Evolutionary conservation across 352 stramenopile species (phyloP).

Genomic region (Phytophthora uliginosa): DNA sequence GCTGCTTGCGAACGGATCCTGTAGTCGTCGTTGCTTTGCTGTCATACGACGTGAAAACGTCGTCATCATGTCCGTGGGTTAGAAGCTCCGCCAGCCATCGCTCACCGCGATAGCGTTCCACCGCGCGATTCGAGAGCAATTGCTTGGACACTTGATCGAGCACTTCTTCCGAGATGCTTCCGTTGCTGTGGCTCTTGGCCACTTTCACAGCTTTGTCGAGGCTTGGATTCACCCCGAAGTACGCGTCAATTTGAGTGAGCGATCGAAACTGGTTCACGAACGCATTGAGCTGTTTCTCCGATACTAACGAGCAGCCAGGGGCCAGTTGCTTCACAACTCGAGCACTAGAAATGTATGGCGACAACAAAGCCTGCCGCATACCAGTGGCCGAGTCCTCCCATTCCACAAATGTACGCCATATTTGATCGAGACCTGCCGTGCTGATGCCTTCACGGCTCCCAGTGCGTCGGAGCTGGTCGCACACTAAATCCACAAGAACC

Average conservation of each 20-base stretch:
- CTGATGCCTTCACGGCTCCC: slow-evolving; percentile 28
- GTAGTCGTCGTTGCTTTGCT: slow-evolving; percentile 27
- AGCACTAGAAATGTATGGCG: slow-evolving; percentile 28
- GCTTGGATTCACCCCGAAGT: slow-evolving; percentile 49
- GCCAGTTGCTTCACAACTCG: slow-evolving; percentile 40
- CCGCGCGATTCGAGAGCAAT: slow-evolving; percentile 33
- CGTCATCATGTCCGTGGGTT: slow-evolving; percentile 34
- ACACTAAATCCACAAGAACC: slow-evolving; percentile 46
- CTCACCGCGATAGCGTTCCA: slow-evolving; percentile 57
- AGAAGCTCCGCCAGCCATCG: slow-evolving; percentile 66
- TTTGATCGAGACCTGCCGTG: slow-evolving; percentile 33
- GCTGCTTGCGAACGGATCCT: slow-evolving; percentile 24
- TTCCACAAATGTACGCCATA: slow-evolving; percentile 35
- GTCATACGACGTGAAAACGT: slow-evolving; percentile 35
- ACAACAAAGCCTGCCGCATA: slow-evolving; percentile 31
- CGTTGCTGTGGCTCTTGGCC: slow-evolving; percentile 22
- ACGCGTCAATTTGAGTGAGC: slow-evolving; percentile 54
- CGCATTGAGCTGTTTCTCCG: slow-evolving; percentile 48
- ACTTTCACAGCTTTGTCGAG: slow-evolving; percentile 43
- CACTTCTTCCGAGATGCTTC: slow-evolving; percentile 32
- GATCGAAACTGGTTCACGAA: slow-evolving; percentile 54
- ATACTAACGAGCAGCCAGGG: slow-evolving; percentile 25
- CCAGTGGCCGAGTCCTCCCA: slow-evolving; percentile 31
- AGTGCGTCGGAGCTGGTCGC: slow-evolving; percentile 38
- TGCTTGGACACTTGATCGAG: slow-evolving; percentile 43